A percentile compares a stretch with the other conserved stretches of the same genome.
Evolutionary conservation across 805 yeast species (phyloP).

Genomic region (Myxozyma monticola): DNA sequence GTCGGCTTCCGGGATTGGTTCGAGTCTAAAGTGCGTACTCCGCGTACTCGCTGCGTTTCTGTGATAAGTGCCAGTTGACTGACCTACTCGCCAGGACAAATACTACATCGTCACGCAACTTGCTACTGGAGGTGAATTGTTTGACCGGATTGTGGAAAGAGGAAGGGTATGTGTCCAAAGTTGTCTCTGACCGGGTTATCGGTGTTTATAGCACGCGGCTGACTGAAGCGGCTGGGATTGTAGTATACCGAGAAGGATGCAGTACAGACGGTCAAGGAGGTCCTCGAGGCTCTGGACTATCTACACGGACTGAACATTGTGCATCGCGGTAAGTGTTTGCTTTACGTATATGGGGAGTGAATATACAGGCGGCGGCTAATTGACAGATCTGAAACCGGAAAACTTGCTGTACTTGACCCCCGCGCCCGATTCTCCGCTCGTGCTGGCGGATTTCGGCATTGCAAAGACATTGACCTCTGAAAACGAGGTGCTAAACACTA

Average conservation of each 20-base stretch:
- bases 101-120: slow-evolving; percentile 91
- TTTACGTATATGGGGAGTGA: background rate
- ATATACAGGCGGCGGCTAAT: background rate
- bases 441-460: slow-evolving; percentile 94
- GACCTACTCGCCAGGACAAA: too few species aligned
- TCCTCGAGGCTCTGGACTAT: slow-evolving; percentile 75
- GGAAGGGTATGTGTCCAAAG: slow-evolving; percentile 45
- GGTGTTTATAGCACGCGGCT: background rate
- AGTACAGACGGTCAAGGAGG: slow-evolving; percentile 66
- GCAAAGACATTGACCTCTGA: slow-evolving; percentile 69
- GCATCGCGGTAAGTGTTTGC: slow-evolving; percentile 52
- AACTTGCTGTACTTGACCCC: slow-evolving; percentile 72
- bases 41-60: too few species aligned
- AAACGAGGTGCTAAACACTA: slow-evolving; percentile 61
- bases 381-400: slow-evolving; percentile 82
- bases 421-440: slow-evolving; percentile 67
- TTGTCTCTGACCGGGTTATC: background rate
- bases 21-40: slow-evolving; percentile 61
- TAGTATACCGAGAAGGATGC: slow-evolving; percentile 90
- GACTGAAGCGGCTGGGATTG: too few species aligned
- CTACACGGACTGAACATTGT: slow-evolving; percentile 77
- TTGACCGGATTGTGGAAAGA: slow-evolving; percentile 76
- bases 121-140: slow-evolving; percentile 94
- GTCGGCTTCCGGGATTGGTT: slow-evolving; percentile 93
- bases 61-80: background rate